Percentiles rank a stretch among this genome's conserved stretches.
These are phyloP conservation scores for Linanthus parryae DNA, from an alignment of 148 eudicot species.

Conservation along the genomic window DNA sequence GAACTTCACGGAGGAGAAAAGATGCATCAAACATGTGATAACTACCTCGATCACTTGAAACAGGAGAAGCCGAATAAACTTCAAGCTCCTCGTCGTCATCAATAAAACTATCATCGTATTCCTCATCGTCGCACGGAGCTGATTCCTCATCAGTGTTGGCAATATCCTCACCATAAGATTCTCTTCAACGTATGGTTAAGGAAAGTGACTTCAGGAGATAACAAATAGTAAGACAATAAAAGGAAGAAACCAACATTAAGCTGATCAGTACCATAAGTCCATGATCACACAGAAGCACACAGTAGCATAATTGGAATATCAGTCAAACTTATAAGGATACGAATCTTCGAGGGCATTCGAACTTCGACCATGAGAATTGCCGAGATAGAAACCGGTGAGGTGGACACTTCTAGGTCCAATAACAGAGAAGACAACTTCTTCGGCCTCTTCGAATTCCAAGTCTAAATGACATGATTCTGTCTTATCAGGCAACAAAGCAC, in stretches of 20 bases:
- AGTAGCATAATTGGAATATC: too few species aligned
- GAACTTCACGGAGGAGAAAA: not conserved
- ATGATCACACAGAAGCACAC: too few species aligned
- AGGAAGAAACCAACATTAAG: not conserved
- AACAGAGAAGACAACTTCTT: constrained; percentile 71
- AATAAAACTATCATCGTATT: constrained; percentile 90
- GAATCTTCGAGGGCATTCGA: constrained; percentile 35
- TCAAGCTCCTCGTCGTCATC: constrained; percentile 57
- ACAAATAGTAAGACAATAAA: constrained; percentile 2
- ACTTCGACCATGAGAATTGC: constrained; percentile 19
- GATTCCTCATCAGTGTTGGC: constrained; percentile 43
- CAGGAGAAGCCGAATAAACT: constrained; percentile 37
- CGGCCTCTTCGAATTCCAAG: constrained; percentile 84
- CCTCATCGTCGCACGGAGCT: constrained; percentile 54
- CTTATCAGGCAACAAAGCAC: constrained; percentile 66
- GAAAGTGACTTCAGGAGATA: constrained; percentile 6
- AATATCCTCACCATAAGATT: constrained; percentile 83
- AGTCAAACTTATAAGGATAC: constrained; percentile 62
- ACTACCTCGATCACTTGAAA: constrained; percentile 41
- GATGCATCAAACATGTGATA: not conserved
- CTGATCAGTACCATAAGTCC: too few species aligned
- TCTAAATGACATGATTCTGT: constrained; percentile 70
- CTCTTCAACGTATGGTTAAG: constrained; percentile 49
- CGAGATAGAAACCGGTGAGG: constrained; percentile 66
- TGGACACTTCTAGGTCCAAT: constrained; percentile 75